Percentiles rank a stretch among this genome's conserved stretches.
Evolutionary conservation across 1,139 yeast species (phyloP).

Genomic region (Suhomyces choctaworum): DNA sequence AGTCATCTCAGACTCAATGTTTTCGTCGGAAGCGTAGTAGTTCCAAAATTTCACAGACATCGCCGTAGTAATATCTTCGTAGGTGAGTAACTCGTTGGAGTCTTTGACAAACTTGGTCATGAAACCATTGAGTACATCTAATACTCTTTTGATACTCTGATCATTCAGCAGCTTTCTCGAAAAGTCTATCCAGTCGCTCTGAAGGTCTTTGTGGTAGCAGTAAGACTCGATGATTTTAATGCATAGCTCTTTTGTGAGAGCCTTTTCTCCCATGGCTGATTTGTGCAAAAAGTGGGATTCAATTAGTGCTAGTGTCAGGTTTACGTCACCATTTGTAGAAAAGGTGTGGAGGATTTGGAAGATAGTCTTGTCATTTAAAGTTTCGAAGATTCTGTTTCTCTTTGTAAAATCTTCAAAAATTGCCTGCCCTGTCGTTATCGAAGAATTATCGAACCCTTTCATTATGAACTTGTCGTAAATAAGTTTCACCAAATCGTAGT

Average conservation of each 20-base stretch:
- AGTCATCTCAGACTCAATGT: conserved; percentile 19
- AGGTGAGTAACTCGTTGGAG: conserved; percentile 18
- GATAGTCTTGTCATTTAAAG: conserved; percentile 14
- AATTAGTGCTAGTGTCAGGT: conserved; percentile 35
- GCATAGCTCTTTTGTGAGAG: conserved; percentile 36
- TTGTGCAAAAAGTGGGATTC: conserved; percentile 41
- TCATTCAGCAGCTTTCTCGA: conserved; percentile 19
- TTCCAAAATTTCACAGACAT: conserved; percentile 34
- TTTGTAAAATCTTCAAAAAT: conserved; percentile 18
- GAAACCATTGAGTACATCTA: conserved; percentile 36
- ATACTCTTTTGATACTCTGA: conserved; percentile 27
- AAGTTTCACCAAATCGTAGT: conserved; percentile 30
- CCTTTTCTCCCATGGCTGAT: conserved; percentile 32
- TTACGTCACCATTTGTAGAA: conserved; percentile 40
- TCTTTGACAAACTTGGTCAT: conserved; percentile 16
- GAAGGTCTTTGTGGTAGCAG: conserved; percentile 26
- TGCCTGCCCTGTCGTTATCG: conserved; percentile 26
- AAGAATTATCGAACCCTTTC: conserved; percentile 26
- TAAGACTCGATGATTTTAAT: conserved; percentile 39
- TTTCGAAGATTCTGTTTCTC: conserved; percentile 8
- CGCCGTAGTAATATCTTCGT: conserved; percentile 33
- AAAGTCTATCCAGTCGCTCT: conserved; percentile 13
- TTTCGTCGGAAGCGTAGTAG: conserved; percentile 26
- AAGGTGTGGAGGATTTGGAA: conserved; percentile 33
- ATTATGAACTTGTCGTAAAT: conserved; percentile 34